phyloP scores from a whole-genome alignment of 305 asterid genomes.

The Fraxinus platypoda region DNA sequence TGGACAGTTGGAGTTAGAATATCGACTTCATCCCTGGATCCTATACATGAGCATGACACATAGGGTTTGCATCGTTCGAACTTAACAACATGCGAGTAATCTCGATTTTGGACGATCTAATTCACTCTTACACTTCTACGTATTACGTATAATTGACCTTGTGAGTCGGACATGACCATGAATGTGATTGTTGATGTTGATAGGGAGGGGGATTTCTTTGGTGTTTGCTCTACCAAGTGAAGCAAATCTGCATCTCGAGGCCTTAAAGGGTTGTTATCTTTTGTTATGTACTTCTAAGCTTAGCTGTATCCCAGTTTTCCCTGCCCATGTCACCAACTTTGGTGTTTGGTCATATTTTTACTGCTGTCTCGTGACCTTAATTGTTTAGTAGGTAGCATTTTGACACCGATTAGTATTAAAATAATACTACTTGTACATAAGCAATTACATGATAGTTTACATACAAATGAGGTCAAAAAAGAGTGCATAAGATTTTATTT shows the following conservation, averaged over 20 bases:
- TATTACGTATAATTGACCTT: not conserved
- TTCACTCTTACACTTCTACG: not conserved
- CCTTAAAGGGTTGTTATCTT: slow-evolving; percentile 26
- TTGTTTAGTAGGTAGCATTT: slow-evolving; percentile 33
- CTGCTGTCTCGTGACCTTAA: slow-evolving; percentile 5
- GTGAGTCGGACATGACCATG: not conserved
- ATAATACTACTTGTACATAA: too few species aligned
- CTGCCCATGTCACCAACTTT: not conserved
- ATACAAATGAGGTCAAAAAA: too few species aligned
- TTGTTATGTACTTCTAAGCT: not conserved
- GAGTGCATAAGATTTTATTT: not conserved
- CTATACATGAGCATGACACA: not conserved
- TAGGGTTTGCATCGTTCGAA: not conserved
- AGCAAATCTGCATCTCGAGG: slow-evolving; percentile 39
- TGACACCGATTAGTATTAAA: not conserved
- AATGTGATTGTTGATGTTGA: too few species aligned
- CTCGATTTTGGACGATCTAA: not conserved
- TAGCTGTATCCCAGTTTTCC: slow-evolving; percentile 34
- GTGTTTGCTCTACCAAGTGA: slow-evolving; percentile 38
- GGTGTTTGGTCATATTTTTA: slow-evolving; percentile 10
- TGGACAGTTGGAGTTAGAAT: not conserved
- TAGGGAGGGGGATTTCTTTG: not conserved
- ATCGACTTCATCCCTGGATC: not conserved
- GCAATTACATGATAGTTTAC: too few species aligned
- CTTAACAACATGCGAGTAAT: not conserved